These are phyloP conservation scores for Phyllosticta citribraziliensis DNA, from an alignment of 2,329 filamentous ascomycete genomes.

Conservation along the genomic window DNA sequence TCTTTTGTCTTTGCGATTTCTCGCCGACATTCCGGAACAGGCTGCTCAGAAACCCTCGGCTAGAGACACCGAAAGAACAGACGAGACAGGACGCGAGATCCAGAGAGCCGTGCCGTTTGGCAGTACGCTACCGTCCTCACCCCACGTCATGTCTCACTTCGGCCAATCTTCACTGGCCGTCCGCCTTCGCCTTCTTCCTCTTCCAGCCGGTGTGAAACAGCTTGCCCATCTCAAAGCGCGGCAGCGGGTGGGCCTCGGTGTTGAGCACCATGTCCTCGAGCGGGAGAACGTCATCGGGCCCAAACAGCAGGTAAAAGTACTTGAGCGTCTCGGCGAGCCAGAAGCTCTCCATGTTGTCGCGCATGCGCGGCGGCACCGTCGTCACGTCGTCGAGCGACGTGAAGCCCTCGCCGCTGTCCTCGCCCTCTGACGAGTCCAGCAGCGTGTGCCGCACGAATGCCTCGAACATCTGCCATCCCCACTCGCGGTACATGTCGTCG, in stretches of 20 bases:
- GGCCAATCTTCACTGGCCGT: not conserved
- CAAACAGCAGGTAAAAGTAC: slow-evolving; percentile 94
- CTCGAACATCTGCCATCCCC: slow-evolving; percentile 98
- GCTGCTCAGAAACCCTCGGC: too few species aligned
- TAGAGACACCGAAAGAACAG: too few species aligned
- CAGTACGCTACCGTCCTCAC: too few species aligned
- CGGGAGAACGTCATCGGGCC: slow-evolving; percentile 69
- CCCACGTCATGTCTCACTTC: not conserved
- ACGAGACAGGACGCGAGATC: too few species aligned
- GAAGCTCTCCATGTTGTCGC: slow-evolving; percentile 98
- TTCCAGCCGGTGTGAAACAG: slow-evolving; percentile 75
- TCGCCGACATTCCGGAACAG: too few species aligned
- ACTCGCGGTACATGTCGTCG: slow-evolving; percentile 78
- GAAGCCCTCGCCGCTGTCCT: slow-evolving; percentile 65
- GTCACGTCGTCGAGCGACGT: slow-evolving; percentile 71
- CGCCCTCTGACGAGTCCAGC: slow-evolving; percentile 35
- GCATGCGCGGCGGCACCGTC: slow-evolving; percentile 53
- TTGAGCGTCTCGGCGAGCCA: slow-evolving; percentile 95
- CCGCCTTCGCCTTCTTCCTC: slow-evolving; percentile 44
- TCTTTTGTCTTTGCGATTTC: too few species aligned
- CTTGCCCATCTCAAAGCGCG: slow-evolving; percentile 68
- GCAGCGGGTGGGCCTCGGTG: slow-evolving; percentile 88
- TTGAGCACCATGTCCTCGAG: slow-evolving; percentile 86
- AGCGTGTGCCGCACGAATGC: slow-evolving; percentile 79
- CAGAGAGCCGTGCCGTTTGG: too few species aligned